Evolutionary conservation across 306 rosid genomes (phyloP).

Genomic region (Corylus avellana): DNA sequence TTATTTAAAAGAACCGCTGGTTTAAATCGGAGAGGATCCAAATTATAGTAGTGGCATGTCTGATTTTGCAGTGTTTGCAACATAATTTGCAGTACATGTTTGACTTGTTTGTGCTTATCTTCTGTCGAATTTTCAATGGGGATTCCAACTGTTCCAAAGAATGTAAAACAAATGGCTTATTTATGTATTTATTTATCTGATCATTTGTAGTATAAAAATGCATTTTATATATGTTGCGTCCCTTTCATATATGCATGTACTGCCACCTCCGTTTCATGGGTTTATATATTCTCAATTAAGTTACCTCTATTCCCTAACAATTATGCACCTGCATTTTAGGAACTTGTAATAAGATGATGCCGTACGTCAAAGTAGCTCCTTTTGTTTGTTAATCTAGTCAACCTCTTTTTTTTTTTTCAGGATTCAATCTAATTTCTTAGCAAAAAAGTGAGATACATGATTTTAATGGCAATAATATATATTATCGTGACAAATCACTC

Average conservation of each 20-base stretch:
- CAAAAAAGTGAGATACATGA: too few species aligned
- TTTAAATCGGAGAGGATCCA: too few species aligned
- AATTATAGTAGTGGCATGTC: background rate
- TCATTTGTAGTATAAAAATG: background rate
- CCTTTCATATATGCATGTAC: background rate
- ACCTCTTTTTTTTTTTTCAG: too few species aligned
- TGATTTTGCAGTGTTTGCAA: background rate
- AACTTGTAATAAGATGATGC: too few species aligned
- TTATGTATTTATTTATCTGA: constrained; percentile 1
- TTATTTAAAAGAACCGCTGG: too few species aligned
- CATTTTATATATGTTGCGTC: background rate
- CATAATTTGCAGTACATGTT: constrained; percentile 7
- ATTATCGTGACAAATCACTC: constrained; percentile 24
- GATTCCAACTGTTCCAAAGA: background rate
- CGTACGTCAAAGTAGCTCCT: too few species aligned
- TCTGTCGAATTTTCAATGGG: background rate
- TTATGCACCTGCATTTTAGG: too few species aligned
- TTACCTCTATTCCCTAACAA: too few species aligned
- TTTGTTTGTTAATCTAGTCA: too few species aligned
- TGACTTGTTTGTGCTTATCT: background rate
- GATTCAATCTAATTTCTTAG: too few species aligned
- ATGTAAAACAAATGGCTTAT: background rate
- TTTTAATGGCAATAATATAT: background rate
- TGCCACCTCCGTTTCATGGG: background rate
- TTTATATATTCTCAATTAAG: too few species aligned